Evolutionary conservation across 2,329 filamentous ascomycete species (phyloP), one percentile per base, ranked within the genome.

Genomic region (Alternaria viburni): DNA sequence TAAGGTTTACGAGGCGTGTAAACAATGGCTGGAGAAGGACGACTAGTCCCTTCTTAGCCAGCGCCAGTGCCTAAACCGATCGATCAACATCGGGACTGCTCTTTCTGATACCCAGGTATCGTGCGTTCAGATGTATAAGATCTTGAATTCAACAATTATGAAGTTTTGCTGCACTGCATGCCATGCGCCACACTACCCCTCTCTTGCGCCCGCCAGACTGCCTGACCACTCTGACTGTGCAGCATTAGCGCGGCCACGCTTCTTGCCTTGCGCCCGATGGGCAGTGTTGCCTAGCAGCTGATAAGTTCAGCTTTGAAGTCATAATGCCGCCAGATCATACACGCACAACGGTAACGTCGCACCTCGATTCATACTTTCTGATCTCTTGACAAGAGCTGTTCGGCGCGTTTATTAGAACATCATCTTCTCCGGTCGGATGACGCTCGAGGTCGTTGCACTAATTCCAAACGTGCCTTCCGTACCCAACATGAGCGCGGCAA

Each of bases 1-100:
- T 3, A 73, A 68, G 62, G 61, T 83, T 13, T 81, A 78, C 64
- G 76, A 81, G 50, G 81, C 81, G n/a, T 81, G 71, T 50, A 72
- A 69, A 66, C 65, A 76, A 69, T 83, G 80, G 79, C 62, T 83
- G 59, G 68, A 77, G 62, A 81, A 75, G 61, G 77, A 81, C 52
- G 73, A 80, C 69, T 76, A 67, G 10, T 25, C 10, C 13, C 1
- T 36, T 7, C 13, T n/a, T n/a, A 23, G 49, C 28, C 41, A 41
- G 36, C 36, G 36, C 32, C 32, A 41, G 32, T 41, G 36, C 36
- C 36, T 17, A 41, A 41, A 17, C 36, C 15, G 15, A 41, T 41
- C 36, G 36, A 41, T 41, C 36, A 36, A 36, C 15, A 36, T n/a
- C 13, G 15, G 32, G 36, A n/a, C 32, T 17, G 32, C 15, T 41